A percentile compares a stretch with the other conserved stretches of the same genome.
Conservation (phyloP, 1,139 yeast genomes). For the Kodamaea plutei region DNA sequence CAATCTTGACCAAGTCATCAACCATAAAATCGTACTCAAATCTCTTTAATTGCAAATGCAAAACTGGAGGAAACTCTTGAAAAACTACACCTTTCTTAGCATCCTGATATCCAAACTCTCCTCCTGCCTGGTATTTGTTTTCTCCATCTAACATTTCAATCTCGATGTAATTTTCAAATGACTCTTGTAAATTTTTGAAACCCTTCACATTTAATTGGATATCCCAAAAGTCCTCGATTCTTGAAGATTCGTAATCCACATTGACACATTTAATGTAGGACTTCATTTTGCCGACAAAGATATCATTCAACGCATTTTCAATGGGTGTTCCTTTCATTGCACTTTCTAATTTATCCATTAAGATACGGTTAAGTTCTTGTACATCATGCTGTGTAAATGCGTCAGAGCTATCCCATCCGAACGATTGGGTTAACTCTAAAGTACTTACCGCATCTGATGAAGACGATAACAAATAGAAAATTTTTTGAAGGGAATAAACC, state of each 20-base stretch:
- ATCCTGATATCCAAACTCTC: slow-evolving; percentile 80
- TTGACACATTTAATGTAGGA: slow-evolving; percentile 89
- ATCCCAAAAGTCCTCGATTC: slow-evolving; percentile 97
- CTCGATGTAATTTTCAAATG: slow-evolving; percentile 84
- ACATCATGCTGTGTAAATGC: slow-evolving; percentile 98
- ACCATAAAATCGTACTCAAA: slow-evolving; percentile 92
- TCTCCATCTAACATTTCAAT: slow-evolving; percentile 91
- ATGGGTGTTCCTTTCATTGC: slow-evolving; percentile 89
- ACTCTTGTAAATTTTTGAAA: slow-evolving; percentile 62
- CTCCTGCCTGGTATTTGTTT: slow-evolving; percentile 92
- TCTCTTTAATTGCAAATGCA: slow-evolving; percentile 88
- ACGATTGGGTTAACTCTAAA: slow-evolving; percentile 78
- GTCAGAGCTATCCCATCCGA: slow-evolving; percentile 96
- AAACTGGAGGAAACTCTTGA: slow-evolving; percentile 84
- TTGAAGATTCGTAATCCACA: slow-evolving; percentile 91
- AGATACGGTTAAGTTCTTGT: slow-evolving; percentile 89
- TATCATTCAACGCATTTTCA: slow-evolving; percentile 72
- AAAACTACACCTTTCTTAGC: slow-evolving; percentile 96
- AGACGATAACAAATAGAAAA: slow-evolving; percentile 73
- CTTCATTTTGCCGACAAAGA: slow-evolving; percentile 96
- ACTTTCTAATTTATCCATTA: slow-evolving; percentile 90
- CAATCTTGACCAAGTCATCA: slow-evolving; percentile 85
- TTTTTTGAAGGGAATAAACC: slow-evolving; percentile 80
- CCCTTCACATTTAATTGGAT: slow-evolving; percentile 92
- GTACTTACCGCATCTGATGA: slow-evolving; percentile 80